phyloP scores from a whole-genome alignment of 352 stramenopile species.

The Phytophthora citrophthora region DNA sequence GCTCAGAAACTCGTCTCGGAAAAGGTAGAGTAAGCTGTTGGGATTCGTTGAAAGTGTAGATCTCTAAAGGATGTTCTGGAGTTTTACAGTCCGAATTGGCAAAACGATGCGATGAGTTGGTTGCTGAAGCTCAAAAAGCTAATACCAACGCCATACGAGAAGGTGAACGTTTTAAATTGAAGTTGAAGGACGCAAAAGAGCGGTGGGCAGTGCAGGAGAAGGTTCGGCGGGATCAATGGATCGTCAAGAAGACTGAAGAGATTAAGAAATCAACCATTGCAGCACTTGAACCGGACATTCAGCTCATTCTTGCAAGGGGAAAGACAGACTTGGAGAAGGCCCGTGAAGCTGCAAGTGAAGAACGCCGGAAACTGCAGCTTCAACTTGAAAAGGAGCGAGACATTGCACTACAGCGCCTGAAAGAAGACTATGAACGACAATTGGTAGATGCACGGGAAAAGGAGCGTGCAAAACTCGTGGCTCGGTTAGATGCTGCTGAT shows the following conservation, averaged over 20 bases:
- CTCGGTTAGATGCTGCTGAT: constrained; percentile 73
- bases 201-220: constrained; percentile 78
- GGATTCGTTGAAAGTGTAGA: too few species aligned
- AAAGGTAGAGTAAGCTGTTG: constrained; percentile 49
- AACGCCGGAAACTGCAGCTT: constrained; percentile 57
- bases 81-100: constrained; percentile 54
- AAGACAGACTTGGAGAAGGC: constrained; percentile 75
- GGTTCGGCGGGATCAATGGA: constrained; percentile 75
- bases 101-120: constrained; percentile 76
- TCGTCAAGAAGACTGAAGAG: constrained; percentile 85
- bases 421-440: constrained; percentile 77
- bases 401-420: constrained; percentile 50
- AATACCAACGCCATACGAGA: constrained; percentile 46
- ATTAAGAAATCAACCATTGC: constrained; percentile 87
- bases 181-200: constrained; percentile 82
- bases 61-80: too few species aligned
- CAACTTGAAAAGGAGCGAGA: constrained; percentile 72
- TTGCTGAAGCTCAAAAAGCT: constrained; percentile 71
- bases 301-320: constrained; percentile 78
- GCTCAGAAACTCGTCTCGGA: constrained; percentile 75
- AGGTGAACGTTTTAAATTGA: constrained; percentile 69
- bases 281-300: constrained; percentile 80
- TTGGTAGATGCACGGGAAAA: constrained; percentile 80
- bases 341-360: constrained; percentile 58
- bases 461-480: constrained; percentile 74